These are phyloP conservation scores for Scenedesmus sp. DNA, from an alignment of 163 green algal genomes.

Conservation along the genomic window DNA sequence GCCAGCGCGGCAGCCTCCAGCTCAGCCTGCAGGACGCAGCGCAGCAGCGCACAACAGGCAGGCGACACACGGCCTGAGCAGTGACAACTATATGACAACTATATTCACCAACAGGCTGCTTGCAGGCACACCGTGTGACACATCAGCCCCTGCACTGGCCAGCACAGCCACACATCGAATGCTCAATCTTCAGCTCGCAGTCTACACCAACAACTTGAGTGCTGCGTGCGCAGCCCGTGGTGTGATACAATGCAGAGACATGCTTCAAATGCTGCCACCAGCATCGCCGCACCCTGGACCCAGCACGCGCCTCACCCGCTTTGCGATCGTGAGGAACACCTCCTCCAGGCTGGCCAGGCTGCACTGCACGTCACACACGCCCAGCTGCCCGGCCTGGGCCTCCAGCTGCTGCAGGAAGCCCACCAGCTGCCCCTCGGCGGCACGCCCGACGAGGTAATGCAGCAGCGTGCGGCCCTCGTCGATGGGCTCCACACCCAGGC, in stretches of 20 bases:
- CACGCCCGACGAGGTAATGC: constrained; percentile 42
- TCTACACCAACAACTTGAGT: too few species aligned
- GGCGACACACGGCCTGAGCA: too few species aligned
- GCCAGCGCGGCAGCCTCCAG: constrained; percentile 65
- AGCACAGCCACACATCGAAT: too few species aligned
- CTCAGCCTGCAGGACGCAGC: constrained; percentile 63
- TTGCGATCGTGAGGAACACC: constrained; percentile 93
- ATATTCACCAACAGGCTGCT: too few species aligned
- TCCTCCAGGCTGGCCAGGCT: constrained; percentile 90
- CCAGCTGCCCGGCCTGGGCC: constrained; percentile 62
- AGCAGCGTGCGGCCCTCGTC: constrained; percentile 70
- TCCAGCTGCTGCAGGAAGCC: constrained; percentile 76
- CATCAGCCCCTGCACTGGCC: too few species aligned
- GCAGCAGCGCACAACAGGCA: not conserved
- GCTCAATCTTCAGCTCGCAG: too few species aligned
- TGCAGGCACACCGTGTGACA: too few species aligned
- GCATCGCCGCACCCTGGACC: too few species aligned
- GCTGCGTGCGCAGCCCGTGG: too few species aligned
- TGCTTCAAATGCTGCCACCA: too few species aligned
- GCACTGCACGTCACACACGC: constrained; percentile 86
- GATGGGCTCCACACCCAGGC: constrained; percentile 62
- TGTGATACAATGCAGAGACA: too few species aligned
- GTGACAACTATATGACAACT: too few species aligned
- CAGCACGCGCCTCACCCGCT: constrained; percentile 69
- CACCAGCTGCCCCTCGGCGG: constrained; percentile 46